Evolutionary conservation across 108 stramenopile genomes (phyloP), one percentile per base, ranked within the genome.

Genomic region (Cyclotella baltica): DNA sequence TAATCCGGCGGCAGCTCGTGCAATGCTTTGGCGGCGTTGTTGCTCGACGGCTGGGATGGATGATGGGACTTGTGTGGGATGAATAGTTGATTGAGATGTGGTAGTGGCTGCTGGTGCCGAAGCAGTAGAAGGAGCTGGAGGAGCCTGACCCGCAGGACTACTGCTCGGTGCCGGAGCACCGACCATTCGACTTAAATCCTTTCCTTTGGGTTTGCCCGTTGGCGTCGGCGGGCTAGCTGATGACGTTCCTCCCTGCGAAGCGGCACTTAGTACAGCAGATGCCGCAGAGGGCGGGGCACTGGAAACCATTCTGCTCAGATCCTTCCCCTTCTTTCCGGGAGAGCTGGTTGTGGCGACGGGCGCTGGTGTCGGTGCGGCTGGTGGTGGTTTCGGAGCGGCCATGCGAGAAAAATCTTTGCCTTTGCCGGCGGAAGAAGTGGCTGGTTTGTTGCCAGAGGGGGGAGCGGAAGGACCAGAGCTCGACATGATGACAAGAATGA

Each of bases 121-220:
- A 2, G 64, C 28, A 22, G 74, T 50, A 46, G 55, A 25, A 30
- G 75, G 67, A 15, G 67, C 57, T 23, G 5, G n/a, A 47, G 40
- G 20, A 31, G 36, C 78, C 18, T 35, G 56, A 37, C 22, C 53
- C 0, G 56, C 29, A 58, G 59, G 63, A 63, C 34, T 73, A 48
- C 15, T 63, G 56, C 29, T 77, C 31, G 18, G 68, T 18, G 78
- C 63, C 31, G 18, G 68, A 28, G 78, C 63, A 4, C 64, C 67
- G 20, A 85, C 84, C 90, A 93, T 91, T 27, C 90, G 88, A n/a
- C 82, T 82, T 56, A 93, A 88, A 74, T 93, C 89, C 56, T 93
- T 93, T 10, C 92, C 92, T 61, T 93, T 93, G 56, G 89, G 85
- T 55, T 79, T 82, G 15, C 85, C 81, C 34, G 20, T 62, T 25